A percentile compares a stretch with the other conserved stretches of the same genome.
phyloP scores from a whole-genome alignment of 2,329 filamentous ascomycete species.

The Colletotrichum liriopes region DNA sequence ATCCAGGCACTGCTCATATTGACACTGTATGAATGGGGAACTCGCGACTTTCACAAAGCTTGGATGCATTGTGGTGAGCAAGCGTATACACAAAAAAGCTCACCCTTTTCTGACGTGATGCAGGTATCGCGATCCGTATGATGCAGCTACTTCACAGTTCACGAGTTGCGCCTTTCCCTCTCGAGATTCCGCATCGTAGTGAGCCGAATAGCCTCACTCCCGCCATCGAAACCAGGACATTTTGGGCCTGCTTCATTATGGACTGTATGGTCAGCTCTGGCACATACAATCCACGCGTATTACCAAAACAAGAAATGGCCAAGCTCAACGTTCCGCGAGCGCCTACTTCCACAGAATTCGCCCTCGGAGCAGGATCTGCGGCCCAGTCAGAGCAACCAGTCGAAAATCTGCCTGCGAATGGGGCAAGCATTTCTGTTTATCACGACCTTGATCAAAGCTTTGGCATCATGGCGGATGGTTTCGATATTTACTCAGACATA shows the following conservation, averaged over 20 bases:
- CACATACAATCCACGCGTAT: slow-evolving; percentile 56
- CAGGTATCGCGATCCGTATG: slow-evolving; percentile 56
- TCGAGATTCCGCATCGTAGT: slow-evolving; percentile 45
- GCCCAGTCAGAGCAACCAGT: slow-evolving; percentile 40
- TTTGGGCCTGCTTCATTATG: slow-evolving; percentile 63
- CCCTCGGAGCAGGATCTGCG: slow-evolving; percentile 7
- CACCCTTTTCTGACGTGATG: background rate
- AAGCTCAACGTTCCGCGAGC: slow-evolving; percentile 49
- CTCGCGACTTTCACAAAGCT: slow-evolving; percentile 58
- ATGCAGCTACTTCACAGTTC: slow-evolving; percentile 55
- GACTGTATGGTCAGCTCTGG: slow-evolving; percentile 61
- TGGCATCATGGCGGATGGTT: slow-evolving; percentile 58
- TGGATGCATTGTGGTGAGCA: slow-evolving; percentile 58
- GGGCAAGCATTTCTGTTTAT: slow-evolving; percentile 32
- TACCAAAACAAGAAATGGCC: slow-evolving; percentile 53
- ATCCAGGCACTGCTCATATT: slow-evolving; percentile 59
- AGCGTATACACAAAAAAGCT: background rate
- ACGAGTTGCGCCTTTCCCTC: slow-evolving; percentile 48
- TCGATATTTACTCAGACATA: slow-evolving; percentile 60
- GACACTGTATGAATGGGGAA: slow-evolving; percentile 60
- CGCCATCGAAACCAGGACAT: slow-evolving; percentile 57
- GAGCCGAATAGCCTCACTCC: slow-evolving; percentile 46
- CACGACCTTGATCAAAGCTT: slow-evolving; percentile 50
- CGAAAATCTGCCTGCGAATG: slow-evolving; percentile 25
- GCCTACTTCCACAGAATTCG: slow-evolving; percentile 42